Evolutionary conservation across 2,329 filamentous ascomycete genomes (phyloP).

Genomic region (Curvularia hawaiiensis): DNA sequence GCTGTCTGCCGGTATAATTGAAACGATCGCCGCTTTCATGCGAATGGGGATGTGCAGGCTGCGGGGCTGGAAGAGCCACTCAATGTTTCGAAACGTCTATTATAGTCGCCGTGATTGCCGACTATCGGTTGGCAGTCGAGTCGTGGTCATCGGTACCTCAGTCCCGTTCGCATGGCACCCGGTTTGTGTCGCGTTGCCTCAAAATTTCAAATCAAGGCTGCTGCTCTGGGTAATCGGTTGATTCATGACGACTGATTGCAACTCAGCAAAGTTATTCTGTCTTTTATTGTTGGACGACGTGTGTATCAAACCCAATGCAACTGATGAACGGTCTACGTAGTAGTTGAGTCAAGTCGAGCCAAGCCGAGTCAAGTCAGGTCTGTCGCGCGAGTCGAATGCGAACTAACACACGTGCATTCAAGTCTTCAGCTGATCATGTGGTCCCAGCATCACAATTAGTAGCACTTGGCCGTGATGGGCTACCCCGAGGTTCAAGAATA

Average conservation of each 20-base stretch:
- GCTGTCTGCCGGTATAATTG: not conserved
- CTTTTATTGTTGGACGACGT: not conserved
- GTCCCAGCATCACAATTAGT: not conserved
- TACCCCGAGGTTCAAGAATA: not conserved
- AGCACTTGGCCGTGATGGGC: not conserved
- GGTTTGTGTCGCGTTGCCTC: not conserved
- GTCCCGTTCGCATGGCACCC: not conserved
- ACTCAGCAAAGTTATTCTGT: not conserved
- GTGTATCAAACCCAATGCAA: not conserved
- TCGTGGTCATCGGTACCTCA: not conserved
- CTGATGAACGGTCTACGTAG: not conserved
- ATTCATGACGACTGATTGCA: not conserved
- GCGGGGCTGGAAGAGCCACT: not conserved
- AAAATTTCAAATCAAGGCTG: not conserved
- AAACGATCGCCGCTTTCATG: not conserved
- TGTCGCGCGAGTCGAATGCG: not conserved
- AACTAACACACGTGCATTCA: not conserved
- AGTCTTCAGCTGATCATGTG: not conserved
- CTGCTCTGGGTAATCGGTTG: not conserved
- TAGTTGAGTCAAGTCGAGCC: not conserved
- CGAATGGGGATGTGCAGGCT: not conserved
- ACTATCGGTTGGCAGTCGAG: not conserved
- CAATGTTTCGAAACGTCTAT: not conserved
- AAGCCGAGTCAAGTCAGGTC: not conserved
- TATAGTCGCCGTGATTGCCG: not conserved